phyloP scores from a whole-genome alignment of 2,329 filamentous ascomycete genomes.

The Dactylellina cionopaga region DNA sequence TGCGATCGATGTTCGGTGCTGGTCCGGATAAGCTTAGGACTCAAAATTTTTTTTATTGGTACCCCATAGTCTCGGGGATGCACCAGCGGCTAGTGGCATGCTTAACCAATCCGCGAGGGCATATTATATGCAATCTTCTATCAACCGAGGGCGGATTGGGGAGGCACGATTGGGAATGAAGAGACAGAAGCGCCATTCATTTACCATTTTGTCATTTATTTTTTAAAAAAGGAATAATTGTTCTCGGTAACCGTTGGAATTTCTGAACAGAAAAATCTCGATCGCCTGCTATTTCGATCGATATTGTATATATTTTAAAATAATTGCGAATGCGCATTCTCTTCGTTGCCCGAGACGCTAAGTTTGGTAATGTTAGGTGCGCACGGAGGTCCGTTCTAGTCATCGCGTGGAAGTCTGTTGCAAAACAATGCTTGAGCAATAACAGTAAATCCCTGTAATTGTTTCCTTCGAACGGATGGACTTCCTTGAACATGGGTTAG shows the following conservation, averaged over 20 bases:
- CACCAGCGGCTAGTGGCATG: constrained; percentile 42
- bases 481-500: constrained; percentile 52
- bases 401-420: constrained; percentile 27
- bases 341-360: background rate
- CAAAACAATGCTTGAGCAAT: constrained; percentile 42
- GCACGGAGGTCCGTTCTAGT: constrained; percentile 3
- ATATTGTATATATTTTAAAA: too few species aligned
- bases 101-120: constrained; percentile 12
- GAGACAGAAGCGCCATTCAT: background rate
- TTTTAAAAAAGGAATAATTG: background rate
- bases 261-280: too few species aligned
- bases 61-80: constrained; percentile 11
- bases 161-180: background rate
- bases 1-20: background rate
- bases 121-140: background rate
- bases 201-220: background rate
- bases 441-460: constrained; percentile 20
- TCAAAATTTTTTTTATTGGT: background rate
- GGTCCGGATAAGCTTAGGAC: constrained; percentile 19
- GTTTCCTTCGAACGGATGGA: constrained; percentile 50
- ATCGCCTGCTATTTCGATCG: too few species aligned
- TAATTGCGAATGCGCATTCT: background rate
- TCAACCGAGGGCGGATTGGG: too few species aligned
- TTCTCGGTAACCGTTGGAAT: too few species aligned
- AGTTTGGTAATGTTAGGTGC: background rate